Conservation (phyloP, 495 filamentous ascomycete genomes). For the Aspergillus saccharolyticus region DNA sequence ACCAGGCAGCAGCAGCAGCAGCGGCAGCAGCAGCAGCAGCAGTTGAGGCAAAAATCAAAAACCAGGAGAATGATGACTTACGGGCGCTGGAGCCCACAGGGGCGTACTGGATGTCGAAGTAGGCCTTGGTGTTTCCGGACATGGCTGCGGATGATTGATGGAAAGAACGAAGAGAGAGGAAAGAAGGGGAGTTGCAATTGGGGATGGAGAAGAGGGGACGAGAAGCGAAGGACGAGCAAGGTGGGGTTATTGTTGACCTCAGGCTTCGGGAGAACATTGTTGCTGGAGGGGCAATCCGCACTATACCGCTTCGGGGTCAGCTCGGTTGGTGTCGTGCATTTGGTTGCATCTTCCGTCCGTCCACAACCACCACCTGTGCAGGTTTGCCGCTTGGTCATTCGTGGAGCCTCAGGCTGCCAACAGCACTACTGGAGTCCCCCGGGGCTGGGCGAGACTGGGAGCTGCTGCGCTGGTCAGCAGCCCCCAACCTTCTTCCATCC, state of each 20-base stretch:
- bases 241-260: conserved; percentile 45
- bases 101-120: conserved; percentile 59
- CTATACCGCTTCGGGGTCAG: conserved; percentile 23
- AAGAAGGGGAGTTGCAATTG: conserved; percentile 40
- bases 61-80: conserved; percentile 41
- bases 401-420: conserved; percentile 10
- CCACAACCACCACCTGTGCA: conserved; percentile 20
- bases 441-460: too few species aligned
- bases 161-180: conserved; percentile 52
- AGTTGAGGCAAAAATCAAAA: not conserved
- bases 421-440: too few species aligned
- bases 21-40: not conserved
- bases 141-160: conserved; percentile 60
- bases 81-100: conserved; percentile 54
- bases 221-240: conserved; percentile 39
- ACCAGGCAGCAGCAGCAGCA: not conserved
- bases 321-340: conserved; percentile 19
- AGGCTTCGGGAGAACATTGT: conserved; percentile 48
- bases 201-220: conserved; percentile 37
- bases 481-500: not conserved
- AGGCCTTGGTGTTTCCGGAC: conserved; percentile 53
- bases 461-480: conserved; percentile 7
- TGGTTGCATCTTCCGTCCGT: conserved; percentile 20
- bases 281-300: conserved; percentile 36
- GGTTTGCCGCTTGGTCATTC: not conserved